Conservation (phyloP, 805 yeast genomes). For the Lipomyces lipofer region DNA sequence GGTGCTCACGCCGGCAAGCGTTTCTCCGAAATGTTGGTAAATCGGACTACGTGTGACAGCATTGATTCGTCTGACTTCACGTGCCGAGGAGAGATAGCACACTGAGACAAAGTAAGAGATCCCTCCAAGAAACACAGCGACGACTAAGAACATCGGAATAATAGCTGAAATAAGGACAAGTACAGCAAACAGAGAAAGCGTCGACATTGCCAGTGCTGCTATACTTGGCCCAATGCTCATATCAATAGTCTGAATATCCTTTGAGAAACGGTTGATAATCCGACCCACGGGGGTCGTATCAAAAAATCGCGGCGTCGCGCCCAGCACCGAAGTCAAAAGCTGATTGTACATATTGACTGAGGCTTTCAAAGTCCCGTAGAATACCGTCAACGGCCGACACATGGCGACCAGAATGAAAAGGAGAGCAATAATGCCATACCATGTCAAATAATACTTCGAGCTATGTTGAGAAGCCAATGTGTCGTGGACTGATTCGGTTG, state of each 20-base stretch:
- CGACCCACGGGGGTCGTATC: conserved; percentile 95
- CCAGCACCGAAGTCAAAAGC: conserved; percentile 64
- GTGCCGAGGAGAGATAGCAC: conserved; percentile 73
- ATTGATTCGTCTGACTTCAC: conserved; percentile 88
- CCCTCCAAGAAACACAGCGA: conserved; percentile 63
- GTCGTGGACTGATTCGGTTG: conserved; percentile 1
- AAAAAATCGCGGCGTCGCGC: conserved; percentile 83
- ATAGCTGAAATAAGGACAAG: conserved; percentile 69
- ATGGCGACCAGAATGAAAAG: conserved; percentile 52
- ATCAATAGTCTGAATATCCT: conserved; percentile 90
- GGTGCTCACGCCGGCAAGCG: conserved; percentile 86
- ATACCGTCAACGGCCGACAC: conserved; percentile 49
- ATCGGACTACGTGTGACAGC: conserved; percentile 89
- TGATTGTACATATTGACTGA: conserved; percentile 70
- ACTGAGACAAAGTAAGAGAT: conserved; percentile 70
- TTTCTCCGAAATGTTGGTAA: conserved; percentile 93
- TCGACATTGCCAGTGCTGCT: conserved; percentile 65
- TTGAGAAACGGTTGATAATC: conserved; percentile 92
- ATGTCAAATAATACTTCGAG: conserved; percentile 2
- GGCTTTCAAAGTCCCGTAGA: conserved; percentile 71
- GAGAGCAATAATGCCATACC: conserved; percentile 70
- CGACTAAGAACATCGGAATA: conserved; percentile 78
- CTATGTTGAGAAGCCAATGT: background rate
- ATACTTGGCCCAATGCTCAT: conserved; percentile 83
- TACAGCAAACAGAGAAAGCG: conserved; percentile 66